These are phyloP conservation scores for Globisporangium recalcitrans DNA, from an alignment of 352 stramenopile genomes.

Conservation along the genomic window DNA sequence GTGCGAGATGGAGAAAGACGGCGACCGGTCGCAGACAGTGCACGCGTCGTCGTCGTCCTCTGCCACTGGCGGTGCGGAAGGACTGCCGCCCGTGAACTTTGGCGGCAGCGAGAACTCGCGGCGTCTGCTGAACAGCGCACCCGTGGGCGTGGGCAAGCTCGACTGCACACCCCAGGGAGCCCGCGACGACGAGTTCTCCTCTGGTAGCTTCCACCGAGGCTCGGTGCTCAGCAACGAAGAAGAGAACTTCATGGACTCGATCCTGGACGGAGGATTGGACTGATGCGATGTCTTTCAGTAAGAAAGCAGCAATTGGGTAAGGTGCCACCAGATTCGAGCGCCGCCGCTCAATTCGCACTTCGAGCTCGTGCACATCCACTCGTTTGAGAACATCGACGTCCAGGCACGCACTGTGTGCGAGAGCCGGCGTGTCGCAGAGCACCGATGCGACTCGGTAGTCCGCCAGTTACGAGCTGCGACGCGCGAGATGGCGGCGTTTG, in stretches of 20 bases:
- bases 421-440: slow-evolving; percentile 22
- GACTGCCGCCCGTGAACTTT: slow-evolving; percentile 40
- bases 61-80: neutral
- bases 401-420: slow-evolving; percentile 21
- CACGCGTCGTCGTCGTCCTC: slow-evolving; percentile 22
- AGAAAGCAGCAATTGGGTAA: too few species aligned
- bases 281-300: too few species aligned
- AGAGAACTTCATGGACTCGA: slow-evolving; percentile 81
- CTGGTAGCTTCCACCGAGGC: slow-evolving; percentile 14
- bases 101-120: slow-evolving; percentile 36
- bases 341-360: slow-evolving; percentile 25
- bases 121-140: slow-evolving; percentile 59
- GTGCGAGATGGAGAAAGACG: slow-evolving; percentile 29
- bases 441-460: slow-evolving; percentile 24
- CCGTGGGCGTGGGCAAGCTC: slow-evolving; percentile 60
- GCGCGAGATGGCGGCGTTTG: slow-evolving; percentile 39
- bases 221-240: slow-evolving; percentile 72
- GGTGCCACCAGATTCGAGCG: slow-evolving; percentile 22
- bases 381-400: slow-evolving; percentile 28
- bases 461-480: slow-evolving; percentile 31
- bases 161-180: slow-evolving; percentile 40
- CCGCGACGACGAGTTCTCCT: slow-evolving; percentile 20
- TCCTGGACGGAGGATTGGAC: slow-evolving; percentile 34
- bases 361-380: slow-evolving; percentile 33
- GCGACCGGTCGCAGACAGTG: slow-evolving; percentile 54